Evolutionary conservation across 495 filamentous ascomycete species (phyloP).

Genomic region (Penicillium verhagenii): DNA sequence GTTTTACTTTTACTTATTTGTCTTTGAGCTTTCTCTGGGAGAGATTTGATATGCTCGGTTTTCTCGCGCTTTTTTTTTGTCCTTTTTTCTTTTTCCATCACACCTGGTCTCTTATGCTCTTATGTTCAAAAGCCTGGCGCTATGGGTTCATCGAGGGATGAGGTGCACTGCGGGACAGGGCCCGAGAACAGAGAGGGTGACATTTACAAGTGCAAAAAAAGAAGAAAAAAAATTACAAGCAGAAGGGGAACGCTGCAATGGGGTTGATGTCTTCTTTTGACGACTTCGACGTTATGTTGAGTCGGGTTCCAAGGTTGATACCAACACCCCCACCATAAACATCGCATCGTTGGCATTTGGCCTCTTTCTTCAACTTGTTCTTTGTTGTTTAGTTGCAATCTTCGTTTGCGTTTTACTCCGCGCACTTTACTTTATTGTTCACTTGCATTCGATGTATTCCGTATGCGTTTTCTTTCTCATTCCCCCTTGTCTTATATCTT

Average conservation of each 20-base stretch:
- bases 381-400: constrained; percentile 4
- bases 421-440: not conserved
- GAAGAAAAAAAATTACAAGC: not conserved
- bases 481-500: not conserved
- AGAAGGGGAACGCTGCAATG: not conserved
- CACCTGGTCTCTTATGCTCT: constrained; percentile 6
- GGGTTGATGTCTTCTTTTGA: too few relatives aligned
- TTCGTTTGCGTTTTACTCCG: not conserved
- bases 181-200: constrained; percentile 7
- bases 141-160: constrained; percentile 27
- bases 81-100: not conserved
- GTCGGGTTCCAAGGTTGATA: too few relatives aligned
- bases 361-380: constrained; percentile 5
- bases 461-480: not conserved
- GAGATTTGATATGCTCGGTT: constrained; percentile 1
- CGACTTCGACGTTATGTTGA: not conserved
- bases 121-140: constrained; percentile 44
- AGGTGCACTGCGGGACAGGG: constrained; percentile 28
- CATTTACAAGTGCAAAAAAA: not conserved
- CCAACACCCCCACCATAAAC: not conserved
- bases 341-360: not conserved
- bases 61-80: constrained; percentile 6
- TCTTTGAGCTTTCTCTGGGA: constrained; percentile 7
- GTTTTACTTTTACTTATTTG: constrained; percentile 1
- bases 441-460: not conserved